Conservation (phyloP, 345 rosid genomes). For the Euphorbia lathyris region DNA sequence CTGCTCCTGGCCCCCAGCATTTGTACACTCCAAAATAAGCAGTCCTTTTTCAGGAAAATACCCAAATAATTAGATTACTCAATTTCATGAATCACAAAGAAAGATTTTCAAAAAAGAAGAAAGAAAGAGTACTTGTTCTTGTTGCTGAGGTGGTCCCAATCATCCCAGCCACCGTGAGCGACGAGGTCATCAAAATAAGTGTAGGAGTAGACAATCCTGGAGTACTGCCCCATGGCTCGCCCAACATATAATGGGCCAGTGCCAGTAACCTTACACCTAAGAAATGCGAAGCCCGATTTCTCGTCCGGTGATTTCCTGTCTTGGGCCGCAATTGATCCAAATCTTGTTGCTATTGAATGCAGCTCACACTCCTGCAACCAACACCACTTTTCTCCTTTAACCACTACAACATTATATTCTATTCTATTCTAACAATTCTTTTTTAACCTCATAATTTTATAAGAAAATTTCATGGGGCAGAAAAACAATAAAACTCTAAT, state of each 20-base stretch:
- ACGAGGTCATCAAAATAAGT: conserved; percentile 83
- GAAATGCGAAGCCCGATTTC: conserved; percentile 86
- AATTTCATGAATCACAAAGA: too few relatives aligned
- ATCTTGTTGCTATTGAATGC: conserved; percentile 84
- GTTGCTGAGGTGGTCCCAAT: conserved; percentile 88
- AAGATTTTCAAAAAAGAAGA: too few relatives aligned
- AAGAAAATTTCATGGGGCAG: too few relatives aligned
- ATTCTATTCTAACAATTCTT: too few relatives aligned
- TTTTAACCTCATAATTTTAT: too few relatives aligned
- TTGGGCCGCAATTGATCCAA: conserved; percentile 94
- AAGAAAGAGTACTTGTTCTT: conserved; percentile 63
- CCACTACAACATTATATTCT: too few relatives aligned
- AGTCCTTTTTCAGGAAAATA: conserved; percentile 43
- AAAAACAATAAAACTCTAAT: background rate
- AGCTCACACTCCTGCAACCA: conserved; percentile 76
- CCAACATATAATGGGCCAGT: conserved; percentile 82
- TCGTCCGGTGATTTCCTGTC: conserved; percentile 72
- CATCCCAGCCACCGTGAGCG: conserved; percentile 98
- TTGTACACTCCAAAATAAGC: conserved; percentile 86
- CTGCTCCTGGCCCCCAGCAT: conserved; percentile 89
- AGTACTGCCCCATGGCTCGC: conserved; percentile 96
- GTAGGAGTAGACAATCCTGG: conserved; percentile 81
- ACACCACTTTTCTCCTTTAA: background rate
- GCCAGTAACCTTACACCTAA: conserved; percentile 74
- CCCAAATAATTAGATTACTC: too few relatives aligned